These are phyloP conservation scores for Blastobotrys parvus DNA, from an alignment of 805 yeast genomes.

Conservation along the genomic window DNA sequence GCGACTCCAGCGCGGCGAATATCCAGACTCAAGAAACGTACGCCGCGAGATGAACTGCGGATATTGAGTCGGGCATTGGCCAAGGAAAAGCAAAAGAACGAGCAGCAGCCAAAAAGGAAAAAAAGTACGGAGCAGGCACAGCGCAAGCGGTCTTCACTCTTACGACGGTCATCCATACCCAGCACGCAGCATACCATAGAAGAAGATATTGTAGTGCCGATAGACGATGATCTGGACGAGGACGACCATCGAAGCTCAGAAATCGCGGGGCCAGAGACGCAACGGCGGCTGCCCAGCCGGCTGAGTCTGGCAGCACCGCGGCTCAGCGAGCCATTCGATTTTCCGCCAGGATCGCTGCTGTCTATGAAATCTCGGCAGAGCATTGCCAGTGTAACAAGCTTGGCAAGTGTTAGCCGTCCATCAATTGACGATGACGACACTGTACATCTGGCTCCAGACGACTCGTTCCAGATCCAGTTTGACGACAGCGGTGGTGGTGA, in stretches of 20 bases:
- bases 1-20: slow-evolving; percentile 15
- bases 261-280: background rate
- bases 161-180: background rate
- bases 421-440: slow-evolving; percentile 4
- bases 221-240: background rate
- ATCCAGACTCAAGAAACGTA: slow-evolving; percentile 8
- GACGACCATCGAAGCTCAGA: background rate
- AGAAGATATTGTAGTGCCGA: background rate
- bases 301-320: slow-evolving; percentile 4
- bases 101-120: too few relatives aligned
- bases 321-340: slow-evolving; percentile 4
- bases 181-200: too few relatives aligned
- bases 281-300: background rate
- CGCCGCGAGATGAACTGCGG: slow-evolving; percentile 16
- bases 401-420: background rate
- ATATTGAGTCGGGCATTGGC: slow-evolving; percentile 17
- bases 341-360: background rate
- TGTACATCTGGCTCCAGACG: background rate
- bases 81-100: slow-evolving; percentile 6
- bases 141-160: background rate
- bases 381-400: background rate
- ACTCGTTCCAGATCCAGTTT: background rate
- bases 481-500: background rate
- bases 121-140: background rate
- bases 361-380: background rate